Percentiles rank a stretch among this genome's conserved stretches.
Evolutionary conservation across 108 stramenopile genomes (phyloP).

Genomic region (Cyclotella baltica): DNA sequence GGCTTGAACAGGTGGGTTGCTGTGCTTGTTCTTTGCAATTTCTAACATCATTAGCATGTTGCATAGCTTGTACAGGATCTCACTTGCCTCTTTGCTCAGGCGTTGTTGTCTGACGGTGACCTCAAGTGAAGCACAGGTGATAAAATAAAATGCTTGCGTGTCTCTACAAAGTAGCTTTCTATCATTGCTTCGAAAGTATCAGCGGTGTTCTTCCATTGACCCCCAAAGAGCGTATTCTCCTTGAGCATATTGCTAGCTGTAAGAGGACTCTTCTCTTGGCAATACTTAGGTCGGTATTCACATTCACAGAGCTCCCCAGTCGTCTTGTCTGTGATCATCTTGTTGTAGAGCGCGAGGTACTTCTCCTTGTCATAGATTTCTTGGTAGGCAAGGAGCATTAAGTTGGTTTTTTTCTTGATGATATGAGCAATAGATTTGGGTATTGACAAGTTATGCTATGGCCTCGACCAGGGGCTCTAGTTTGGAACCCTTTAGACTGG

Average conservation of each 20-base stretch:
- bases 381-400: not conserved
- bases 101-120: not conserved
- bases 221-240: too few species aligned
- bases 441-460: not conserved
- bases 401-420: conserved; percentile 1
- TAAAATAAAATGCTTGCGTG: not conserved
- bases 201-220: not conserved
- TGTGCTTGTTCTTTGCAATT: not conserved
- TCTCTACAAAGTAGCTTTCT: not conserved
- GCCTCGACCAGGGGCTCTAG: not conserved
- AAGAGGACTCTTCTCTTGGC: not conserved
- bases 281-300: not conserved
- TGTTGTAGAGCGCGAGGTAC: not conserved
- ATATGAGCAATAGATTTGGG: not conserved
- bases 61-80: not conserved
- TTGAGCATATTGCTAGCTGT: not conserved
- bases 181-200: not conserved
- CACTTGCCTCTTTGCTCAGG: not conserved
- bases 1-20: not conserved
- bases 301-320: not conserved
- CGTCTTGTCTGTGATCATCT: not conserved
- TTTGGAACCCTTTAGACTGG: not conserved
- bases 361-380: not conserved
- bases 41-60: not conserved
- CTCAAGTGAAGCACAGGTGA: not conserved